Evolutionary conservation across 768 basidiomycete genomes (phyloP).

Genomic region (Amanita pseudoporphyria): DNA sequence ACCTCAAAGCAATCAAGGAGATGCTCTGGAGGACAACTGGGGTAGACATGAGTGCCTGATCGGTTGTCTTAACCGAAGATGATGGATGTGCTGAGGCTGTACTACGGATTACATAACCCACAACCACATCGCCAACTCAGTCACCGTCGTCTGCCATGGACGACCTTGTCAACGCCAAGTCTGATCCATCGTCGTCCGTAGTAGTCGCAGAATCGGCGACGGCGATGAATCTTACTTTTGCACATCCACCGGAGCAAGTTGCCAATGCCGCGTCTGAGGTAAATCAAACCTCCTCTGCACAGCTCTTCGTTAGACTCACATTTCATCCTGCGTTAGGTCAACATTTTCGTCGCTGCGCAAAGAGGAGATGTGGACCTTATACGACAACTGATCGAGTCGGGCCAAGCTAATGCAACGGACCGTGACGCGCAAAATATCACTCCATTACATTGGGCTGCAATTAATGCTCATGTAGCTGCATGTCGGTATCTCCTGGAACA

Average conservation of each 20-base stretch:
- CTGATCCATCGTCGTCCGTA: slow-evolving; percentile 38
- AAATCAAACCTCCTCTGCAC: slow-evolving; percentile 10
- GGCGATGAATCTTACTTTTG: slow-evolving; percentile 36
- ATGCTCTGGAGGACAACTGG: neutral
- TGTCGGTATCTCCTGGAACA: slow-evolving; percentile 84
- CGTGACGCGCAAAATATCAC: slow-evolving; percentile 89
- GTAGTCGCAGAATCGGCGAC: slow-evolving; percentile 38
- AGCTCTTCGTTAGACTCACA: neutral
- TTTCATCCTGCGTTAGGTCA: slow-evolving; percentile 26
- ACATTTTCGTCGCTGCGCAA: slow-evolving; percentile 81
- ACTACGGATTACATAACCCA: neutral
- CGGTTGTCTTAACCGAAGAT: no score
- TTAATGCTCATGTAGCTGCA: slow-evolving; percentile 87
- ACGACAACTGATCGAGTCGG: slow-evolving; percentile 59
- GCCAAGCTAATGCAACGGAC: slow-evolving; percentile 62
- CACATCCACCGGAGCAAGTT: slow-evolving; percentile 29
- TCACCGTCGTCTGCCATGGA: slow-evolving; percentile 20
- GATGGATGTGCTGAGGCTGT: neutral
- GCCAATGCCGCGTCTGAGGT: slow-evolving; percentile 29
- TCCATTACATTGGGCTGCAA: slow-evolving; percentile 96
- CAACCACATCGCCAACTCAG: neutral
- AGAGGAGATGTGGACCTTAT: slow-evolving; percentile 69
- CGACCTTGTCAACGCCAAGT: slow-evolving; percentile 37
- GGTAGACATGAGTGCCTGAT: neutral
- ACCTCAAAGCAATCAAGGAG: neutral